A percentile compares a stretch with the other conserved stretches of the same genome.
Conservation (phyloP, 2,329 filamentous ascomycete genomes). For the Sphaerulina vaccinii region DNA sequence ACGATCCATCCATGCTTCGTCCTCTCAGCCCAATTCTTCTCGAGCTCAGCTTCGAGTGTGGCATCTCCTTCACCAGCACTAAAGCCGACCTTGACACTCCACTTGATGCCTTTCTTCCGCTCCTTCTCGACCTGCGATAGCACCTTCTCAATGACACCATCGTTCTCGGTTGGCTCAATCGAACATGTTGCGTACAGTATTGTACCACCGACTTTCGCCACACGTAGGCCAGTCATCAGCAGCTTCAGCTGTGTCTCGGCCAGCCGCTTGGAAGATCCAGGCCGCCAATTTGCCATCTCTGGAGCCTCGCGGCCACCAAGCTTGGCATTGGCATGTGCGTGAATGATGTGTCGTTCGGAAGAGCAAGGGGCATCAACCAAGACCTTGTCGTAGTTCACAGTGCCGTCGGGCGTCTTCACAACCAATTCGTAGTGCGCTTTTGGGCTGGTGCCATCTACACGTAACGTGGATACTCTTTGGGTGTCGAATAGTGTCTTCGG, state of each 20-base stretch:
- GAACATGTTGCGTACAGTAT: slow-evolving; percentile 46
- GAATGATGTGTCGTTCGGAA: slow-evolving; percentile 43
- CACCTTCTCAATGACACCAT: slow-evolving; percentile 42
- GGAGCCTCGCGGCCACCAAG: slow-evolving; percentile 28
- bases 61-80: slow-evolving; percentile 15
- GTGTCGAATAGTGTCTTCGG: slow-evolving; percentile 23
- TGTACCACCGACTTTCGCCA: slow-evolving; percentile 38
- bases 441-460: slow-evolving; percentile 26
- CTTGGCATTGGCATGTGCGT: slow-evolving; percentile 34
- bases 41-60: slow-evolving; percentile 23
- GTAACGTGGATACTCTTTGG: slow-evolving; percentile 25
- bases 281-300: slow-evolving; percentile 42
- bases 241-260: slow-evolving; percentile 39
- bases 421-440: slow-evolving; percentile 29
- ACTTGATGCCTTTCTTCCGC: slow-evolving; percentile 38
- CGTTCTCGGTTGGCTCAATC: slow-evolving; percentile 43
- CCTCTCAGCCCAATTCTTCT: slow-evolving; percentile 32
- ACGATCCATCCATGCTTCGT: slow-evolving; percentile 44
- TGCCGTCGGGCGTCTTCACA: slow-evolving; percentile 33
- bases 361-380: slow-evolving; percentile 46
- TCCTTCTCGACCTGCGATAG: slow-evolving; percentile 39
- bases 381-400: slow-evolving; percentile 42
- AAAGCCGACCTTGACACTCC: slow-evolving; percentile 36
- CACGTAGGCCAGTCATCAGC: slow-evolving; percentile 40
- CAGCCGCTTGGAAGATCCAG: slow-evolving; percentile 39